A percentile compares a stretch with the other conserved stretches of the same genome.
Conservation (phyloP, 208 protist species). For the Crithidia mellificae region DNA sequence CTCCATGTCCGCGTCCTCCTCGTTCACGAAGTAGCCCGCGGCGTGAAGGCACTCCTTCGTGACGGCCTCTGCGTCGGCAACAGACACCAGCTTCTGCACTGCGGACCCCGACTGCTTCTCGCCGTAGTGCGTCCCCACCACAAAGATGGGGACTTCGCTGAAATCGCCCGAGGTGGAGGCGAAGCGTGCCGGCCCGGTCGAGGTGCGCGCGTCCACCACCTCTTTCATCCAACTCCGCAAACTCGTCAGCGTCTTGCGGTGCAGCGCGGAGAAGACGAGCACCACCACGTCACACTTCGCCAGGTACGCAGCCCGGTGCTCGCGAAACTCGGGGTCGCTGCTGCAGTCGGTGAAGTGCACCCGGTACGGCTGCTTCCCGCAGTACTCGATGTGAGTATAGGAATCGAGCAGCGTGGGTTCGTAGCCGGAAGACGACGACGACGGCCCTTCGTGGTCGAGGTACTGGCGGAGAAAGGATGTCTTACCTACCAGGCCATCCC, state of each 20-base stretch:
- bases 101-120: constrained; percentile 30
- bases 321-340: constrained; percentile 40
- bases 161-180: constrained; percentile 23
- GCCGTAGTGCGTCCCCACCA: constrained; percentile 56
- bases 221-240: constrained; percentile 41
- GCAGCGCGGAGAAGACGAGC: constrained; percentile 65
- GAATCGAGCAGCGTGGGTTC: constrained; percentile 60
- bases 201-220: constrained; percentile 34
- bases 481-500: constrained; percentile 54
- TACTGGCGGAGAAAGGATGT: constrained; percentile 60
- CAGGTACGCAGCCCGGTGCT: constrained; percentile 61
- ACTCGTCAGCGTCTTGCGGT: constrained; percentile 40
- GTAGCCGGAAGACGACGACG: constrained; percentile 24
- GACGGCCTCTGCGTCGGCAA: constrained; percentile 17
- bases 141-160: constrained; percentile 46
- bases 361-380: constrained; percentile 39
- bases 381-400: constrained; percentile 32
- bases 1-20: constrained; percentile 13
- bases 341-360: constrained; percentile 64
- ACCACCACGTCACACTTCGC: constrained; percentile 51
- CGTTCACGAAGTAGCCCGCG: constrained; percentile 34
- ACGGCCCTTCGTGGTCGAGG: constrained; percentile 29
- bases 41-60: constrained; percentile 20
- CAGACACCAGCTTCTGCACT: constrained; percentile 4
- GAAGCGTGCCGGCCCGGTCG: constrained; percentile 13